Percentiles rank a stretch among this genome's conserved stretches.
These are phyloP conservation scores for Collybia mongolica DNA, from an alignment of 768 basidiomycete species.

Conservation along the genomic window DNA sequence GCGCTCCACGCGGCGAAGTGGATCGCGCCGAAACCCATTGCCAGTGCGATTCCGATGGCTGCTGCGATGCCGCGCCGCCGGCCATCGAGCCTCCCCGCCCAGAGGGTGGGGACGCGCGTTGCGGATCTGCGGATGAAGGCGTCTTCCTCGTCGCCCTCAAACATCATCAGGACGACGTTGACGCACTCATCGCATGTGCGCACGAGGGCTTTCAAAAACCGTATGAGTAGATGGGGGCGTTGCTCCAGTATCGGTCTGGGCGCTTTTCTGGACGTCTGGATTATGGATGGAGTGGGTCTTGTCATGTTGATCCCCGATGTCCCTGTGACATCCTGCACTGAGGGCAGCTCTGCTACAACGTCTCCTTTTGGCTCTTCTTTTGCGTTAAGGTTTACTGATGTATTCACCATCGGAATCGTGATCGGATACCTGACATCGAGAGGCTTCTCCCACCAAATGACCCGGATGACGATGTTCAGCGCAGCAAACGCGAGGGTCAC, in stretches of 20 bases:
- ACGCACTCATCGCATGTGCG: too few relatives aligned
- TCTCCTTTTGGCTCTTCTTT: background rate
- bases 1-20: background rate
- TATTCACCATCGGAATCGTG: background rate
- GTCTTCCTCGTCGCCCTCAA: too few relatives aligned
- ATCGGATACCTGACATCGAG: background rate
- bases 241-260: too few relatives aligned
- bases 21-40: background rate
- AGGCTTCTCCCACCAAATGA: slow-evolving; percentile 1
- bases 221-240: too few relatives aligned
- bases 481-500: background rate
- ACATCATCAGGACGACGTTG: too few relatives aligned
- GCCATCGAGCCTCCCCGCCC: background rate
- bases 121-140: background rate
- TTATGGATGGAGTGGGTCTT: background rate
- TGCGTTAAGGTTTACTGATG: background rate
- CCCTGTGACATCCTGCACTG: too few relatives aligned
- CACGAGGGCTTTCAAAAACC: too few relatives aligned
- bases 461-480: background rate
- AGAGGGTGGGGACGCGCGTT: background rate
- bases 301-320: too few relatives aligned
- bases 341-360: too few relatives aligned
- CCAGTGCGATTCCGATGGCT: too few relatives aligned
- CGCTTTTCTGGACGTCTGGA: background rate
- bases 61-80: background rate